Evolutionary conservation across 257 asterid genomes (phyloP).

Genomic region (Forsythia viridissima): DNA sequence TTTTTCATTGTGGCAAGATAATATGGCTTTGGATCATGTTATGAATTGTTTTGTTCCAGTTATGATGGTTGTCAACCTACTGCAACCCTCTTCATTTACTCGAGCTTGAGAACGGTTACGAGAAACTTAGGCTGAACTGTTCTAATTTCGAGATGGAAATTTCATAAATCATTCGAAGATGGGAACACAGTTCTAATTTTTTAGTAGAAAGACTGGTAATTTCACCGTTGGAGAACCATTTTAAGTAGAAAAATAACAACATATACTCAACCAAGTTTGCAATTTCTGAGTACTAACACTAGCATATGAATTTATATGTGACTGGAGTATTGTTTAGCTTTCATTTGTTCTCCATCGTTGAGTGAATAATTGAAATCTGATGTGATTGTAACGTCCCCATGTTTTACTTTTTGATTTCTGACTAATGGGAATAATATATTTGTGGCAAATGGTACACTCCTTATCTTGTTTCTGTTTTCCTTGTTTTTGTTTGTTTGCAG

Average conservation of each 20-base stretch:
- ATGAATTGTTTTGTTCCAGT: not conserved
- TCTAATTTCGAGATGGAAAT: not conserved
- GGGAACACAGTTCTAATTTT: not conserved
- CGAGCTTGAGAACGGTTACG: not conserved
- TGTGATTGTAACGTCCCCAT: not conserved
- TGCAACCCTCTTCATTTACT: not conserved
- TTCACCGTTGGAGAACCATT: too few species aligned
- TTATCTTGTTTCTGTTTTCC: not conserved
- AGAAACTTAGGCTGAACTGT: not conserved
- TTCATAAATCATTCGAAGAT: not conserved
- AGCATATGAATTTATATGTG: not conserved
- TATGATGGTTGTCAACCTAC: not conserved
- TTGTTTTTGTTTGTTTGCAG: not conserved
- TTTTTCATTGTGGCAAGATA: not conserved
- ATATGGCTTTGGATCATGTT: not conserved
- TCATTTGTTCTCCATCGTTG: not conserved
- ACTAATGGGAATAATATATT: not conserved
- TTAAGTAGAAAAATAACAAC: not conserved
- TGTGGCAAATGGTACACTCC: not conserved
- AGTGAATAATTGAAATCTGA: not conserved
- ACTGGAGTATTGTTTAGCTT: not conserved
- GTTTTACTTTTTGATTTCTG: not conserved
- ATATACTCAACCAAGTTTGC: too few species aligned
- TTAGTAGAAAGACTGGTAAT: not conserved
- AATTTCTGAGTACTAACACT: not conserved